A percentile compares a stretch with the other conserved stretches of the same genome.
phyloP scores from a whole-genome alignment of 1,284 basidiomycete species.

The Earliella scabrosa region DNA sequence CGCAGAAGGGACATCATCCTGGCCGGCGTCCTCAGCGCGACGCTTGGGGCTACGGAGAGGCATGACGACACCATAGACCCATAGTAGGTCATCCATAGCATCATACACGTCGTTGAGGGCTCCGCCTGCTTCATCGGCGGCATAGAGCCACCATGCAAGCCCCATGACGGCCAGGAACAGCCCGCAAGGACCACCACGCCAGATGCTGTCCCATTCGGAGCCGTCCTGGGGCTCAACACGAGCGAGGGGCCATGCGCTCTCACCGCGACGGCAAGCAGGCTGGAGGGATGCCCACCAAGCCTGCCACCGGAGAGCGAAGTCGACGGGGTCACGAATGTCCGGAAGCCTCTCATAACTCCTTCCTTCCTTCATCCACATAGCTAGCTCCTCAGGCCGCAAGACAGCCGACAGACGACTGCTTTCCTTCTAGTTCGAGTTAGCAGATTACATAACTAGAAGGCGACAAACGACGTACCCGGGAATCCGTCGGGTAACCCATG shows the following conservation, averaged over 20 bases:
- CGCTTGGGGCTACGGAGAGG: no score
- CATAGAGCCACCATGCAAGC: background rate
- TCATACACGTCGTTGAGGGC: background rate
- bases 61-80: no score
- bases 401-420: background rate
- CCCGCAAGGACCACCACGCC: background rate
- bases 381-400: background rate
- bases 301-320: background rate
- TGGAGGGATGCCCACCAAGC: background rate
- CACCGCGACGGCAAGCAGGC: background rate
- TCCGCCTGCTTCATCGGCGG: background rate
- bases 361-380: background rate
- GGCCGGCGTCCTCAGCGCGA: no score
- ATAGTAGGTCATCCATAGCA: background rate
- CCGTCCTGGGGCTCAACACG: background rate
- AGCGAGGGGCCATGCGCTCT: background rate
- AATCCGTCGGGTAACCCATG: background rate
- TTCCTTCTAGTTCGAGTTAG: no score
- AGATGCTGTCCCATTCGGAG: background rate
- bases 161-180: background rate
- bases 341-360: background rate
- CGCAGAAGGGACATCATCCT: no score
- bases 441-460: no score
- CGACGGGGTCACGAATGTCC: background rate
- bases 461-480: background rate